Conservation (phyloP, 208 protist species). For the Leishmania gerbilli region DNA sequence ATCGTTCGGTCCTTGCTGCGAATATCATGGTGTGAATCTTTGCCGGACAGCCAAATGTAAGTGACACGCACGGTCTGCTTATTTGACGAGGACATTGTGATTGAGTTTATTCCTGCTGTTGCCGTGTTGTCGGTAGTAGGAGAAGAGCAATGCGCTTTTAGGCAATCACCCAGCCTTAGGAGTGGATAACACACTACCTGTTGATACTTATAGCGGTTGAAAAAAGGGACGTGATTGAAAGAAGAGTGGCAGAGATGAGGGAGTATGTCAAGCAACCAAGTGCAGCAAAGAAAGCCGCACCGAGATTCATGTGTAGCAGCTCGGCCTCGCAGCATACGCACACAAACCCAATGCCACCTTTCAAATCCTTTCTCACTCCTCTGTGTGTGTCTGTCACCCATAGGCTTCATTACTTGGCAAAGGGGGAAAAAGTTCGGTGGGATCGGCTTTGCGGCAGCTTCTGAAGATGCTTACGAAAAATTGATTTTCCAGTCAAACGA, state of each 20-base stretch:
- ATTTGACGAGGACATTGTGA: constrained; percentile 31
- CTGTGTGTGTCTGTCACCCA: neutral
- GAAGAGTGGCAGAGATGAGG: neutral
- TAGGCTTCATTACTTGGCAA: neutral
- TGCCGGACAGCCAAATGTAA: constrained; percentile 88
- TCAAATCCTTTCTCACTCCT: constrained; percentile 3
- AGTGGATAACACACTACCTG: neutral
- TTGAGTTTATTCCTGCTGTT: neutral
- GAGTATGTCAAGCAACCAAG: neutral
- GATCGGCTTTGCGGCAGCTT: neutral
- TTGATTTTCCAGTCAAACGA: neutral
- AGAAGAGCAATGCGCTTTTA: neutral
- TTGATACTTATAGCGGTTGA: neutral
- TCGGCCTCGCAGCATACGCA: neutral
- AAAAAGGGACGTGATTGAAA: neutral
- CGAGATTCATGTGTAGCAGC: neutral
- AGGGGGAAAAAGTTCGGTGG: neutral
- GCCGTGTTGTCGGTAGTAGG: neutral
- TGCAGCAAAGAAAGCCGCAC: neutral
- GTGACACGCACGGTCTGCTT: constrained; percentile 65
- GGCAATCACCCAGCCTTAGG: no score
- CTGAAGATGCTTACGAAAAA: neutral
- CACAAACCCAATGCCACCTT: neutral
- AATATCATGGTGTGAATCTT: constrained; percentile 85
- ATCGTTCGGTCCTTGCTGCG: constrained; percentile 87